Evolutionary conservation across 306 rosid species (phyloP), one percentile per base, ranked within the genome.

Genomic region (Hippophae tibetana): DNA sequence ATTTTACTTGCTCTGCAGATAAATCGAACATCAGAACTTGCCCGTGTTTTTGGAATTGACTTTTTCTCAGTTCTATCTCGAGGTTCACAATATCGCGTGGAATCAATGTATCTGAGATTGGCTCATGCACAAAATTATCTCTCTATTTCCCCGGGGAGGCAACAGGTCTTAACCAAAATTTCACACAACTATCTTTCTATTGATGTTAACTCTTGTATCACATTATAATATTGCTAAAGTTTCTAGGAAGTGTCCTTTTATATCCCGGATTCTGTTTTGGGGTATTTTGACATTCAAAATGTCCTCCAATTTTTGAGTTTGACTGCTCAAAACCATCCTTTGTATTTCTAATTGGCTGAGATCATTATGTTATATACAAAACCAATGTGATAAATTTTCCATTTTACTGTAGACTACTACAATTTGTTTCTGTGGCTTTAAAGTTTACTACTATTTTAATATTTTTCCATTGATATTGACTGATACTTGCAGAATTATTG

Each of bases 1-100:
- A 18, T 18, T 18, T 18, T 65, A 48, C 60, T 31, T 77, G 57
- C 72, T 72, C 58, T 75, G 82, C 85, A 90, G 96, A 85, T 90
- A 60, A 90, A 83, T 81, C 79, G 98, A 72, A 90, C 96, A 55
- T 85, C 96, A 58, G 95, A 87, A 79, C 96, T 90, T 71, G 98
- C 98, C 52, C 98, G 96, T 71, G 90, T 90, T 14, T 90, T 90
- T 74, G 98, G 98, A 73, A 90, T 90, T 14, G 98, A 90, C 66
- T 90, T 90, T 77, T 90, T 90, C 58, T 85, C 98, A 63, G 96
- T 90, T 81, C 92, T 90, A 11, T 90, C 98, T 66, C 81, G 98
- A 58, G 98, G 96, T 59, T 90, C 98, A 26, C 98, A 90, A 76
- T 85, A 85, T 49, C 98, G 96, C 54, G 96, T 90, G 56, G 98